These are phyloP conservation scores for Mycena metata DNA, from an alignment of 768 basidiomycete genomes.

Conservation along the genomic window DNA sequence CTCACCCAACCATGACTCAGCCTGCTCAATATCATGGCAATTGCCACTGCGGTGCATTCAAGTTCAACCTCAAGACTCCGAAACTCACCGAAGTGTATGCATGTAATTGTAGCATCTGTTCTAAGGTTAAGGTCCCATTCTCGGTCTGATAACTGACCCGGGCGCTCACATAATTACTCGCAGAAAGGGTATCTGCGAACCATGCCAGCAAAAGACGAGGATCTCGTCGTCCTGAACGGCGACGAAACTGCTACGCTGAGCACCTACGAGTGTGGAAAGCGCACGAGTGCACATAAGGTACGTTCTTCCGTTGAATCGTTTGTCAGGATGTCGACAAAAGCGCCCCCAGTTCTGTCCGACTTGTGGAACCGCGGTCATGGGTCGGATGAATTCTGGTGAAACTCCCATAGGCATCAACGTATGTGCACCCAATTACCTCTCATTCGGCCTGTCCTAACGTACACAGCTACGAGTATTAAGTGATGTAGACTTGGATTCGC, in stretches of 20 bases:
- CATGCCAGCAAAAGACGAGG: not conserved
- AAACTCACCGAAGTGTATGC: conserved; percentile 10
- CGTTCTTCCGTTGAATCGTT: not conserved
- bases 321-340: no score
- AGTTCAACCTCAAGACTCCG: conserved; percentile 27
- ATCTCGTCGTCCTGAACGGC: conserved; percentile 23
- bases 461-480: conserved; percentile 21
- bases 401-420: conserved; percentile 20
- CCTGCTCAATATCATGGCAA: conserved; percentile 29
- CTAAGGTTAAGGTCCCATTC: not conserved
- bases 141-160: not conserved
- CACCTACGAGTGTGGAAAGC: conserved; percentile 28
- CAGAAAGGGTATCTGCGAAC: conserved; percentile 33
- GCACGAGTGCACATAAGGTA: conserved; percentile 26
- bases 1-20: no score
- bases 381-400: not conserved
- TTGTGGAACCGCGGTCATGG: conserved; percentile 26
- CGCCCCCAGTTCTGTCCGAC: conserved; percentile 35
- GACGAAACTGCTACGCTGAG: conserved; percentile 25
- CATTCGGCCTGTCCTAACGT: not conserved
- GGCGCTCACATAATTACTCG: not conserved
- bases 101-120: conserved; percentile 32
- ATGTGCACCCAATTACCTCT: not conserved
- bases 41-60: conserved; percentile 36
- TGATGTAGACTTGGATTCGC: conserved; percentile 13